Conservation (phyloP, 352 stramenopile genomes). For the Globisporangium polare region DNA sequence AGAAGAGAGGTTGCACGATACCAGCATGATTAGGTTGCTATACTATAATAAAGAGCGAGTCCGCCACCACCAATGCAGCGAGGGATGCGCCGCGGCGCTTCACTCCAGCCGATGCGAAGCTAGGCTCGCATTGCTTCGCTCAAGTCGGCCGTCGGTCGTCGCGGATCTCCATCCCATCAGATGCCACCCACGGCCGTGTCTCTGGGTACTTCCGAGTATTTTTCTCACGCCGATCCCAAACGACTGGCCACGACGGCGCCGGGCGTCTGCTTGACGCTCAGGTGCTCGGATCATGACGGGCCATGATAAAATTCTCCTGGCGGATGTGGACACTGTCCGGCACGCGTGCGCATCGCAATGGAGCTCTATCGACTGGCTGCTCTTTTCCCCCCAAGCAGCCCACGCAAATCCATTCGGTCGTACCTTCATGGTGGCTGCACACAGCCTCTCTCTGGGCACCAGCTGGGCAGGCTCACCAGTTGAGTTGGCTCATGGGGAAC, state of each 20-base stretch:
- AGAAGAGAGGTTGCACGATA: too few species aligned
- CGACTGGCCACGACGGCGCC: slow-evolving; percentile 4
- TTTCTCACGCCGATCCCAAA: neutral
- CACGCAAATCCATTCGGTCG: neutral
- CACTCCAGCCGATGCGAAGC: slow-evolving; percentile 3
- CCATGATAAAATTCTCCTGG: slow-evolving; percentile 11
- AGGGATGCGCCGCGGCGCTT: slow-evolving; percentile 4
- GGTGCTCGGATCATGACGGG: neutral
- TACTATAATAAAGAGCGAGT: too few species aligned
- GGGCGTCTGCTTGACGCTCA: neutral
- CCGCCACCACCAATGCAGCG: too few species aligned
- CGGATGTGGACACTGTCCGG: neutral
- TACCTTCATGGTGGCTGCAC: slow-evolving; percentile 2
- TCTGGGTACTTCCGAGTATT: neutral
- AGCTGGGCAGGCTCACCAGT: slow-evolving; percentile 1
- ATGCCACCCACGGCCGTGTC: neutral
- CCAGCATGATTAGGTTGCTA: too few species aligned
- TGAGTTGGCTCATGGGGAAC: slow-evolving; percentile 4
- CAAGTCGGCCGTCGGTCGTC: neutral
- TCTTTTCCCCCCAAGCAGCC: too few species aligned
- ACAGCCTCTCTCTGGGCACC: slow-evolving; percentile 1
- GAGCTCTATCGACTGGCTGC: too few species aligned
- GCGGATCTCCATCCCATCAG: slow-evolving; percentile 3
- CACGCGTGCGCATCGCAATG: neutral
- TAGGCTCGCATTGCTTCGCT: neutral